Evolutionary conservation across 208 protist species (phyloP), one percentile per base, ranked within the genome.

Genomic region (Crithidia expoeki): DNA sequence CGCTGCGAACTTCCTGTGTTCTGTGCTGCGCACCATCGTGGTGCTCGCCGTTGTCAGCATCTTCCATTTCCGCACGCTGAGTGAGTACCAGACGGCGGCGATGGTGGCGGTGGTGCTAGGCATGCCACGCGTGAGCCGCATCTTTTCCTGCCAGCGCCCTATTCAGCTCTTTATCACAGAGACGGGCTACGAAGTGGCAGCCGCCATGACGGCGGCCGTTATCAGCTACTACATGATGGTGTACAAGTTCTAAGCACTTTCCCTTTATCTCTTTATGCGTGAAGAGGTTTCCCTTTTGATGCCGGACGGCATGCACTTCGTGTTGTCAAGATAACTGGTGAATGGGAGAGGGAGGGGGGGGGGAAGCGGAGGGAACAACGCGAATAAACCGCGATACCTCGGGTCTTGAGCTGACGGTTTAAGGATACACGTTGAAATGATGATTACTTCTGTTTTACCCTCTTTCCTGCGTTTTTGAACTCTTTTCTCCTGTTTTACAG

Each of bases 121-220:
- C 12, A 80, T 86, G 55, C 81, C 84, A 27, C 77, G 85, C 52
- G 56, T 88, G 32, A 81, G 91, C 71, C 81, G 81, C 27, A 79
- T 79, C 72, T 88, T 96, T 50, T 71, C 78, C 17, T 80, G 85
- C 56, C 92, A 96, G 60, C 89, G 92, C 14, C 92, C 92, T 16
- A 63, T 96, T 57, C 85, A 84, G 61, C 72, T 94, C 7, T 74
- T 96, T 32, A 71, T 90, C 40, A 89, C 86, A 11, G 82, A 96
- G 58, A 74, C 79, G 19, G 88, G 80, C 16, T 94, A 89, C 68
- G 89, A 96, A 65, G 33, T 92, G 44, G 76, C 69, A 4, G 87
- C 88, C 1, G 58, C 85, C 50, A 74, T 96, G 50, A 74, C 91
- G 12, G 72, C 83, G 7, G 74, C 87, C 28, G 66, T 94, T 19